These are phyloP conservation scores for Delonix regia DNA, from an alignment of 306 rosid genomes.

Conservation along the genomic window DNA sequence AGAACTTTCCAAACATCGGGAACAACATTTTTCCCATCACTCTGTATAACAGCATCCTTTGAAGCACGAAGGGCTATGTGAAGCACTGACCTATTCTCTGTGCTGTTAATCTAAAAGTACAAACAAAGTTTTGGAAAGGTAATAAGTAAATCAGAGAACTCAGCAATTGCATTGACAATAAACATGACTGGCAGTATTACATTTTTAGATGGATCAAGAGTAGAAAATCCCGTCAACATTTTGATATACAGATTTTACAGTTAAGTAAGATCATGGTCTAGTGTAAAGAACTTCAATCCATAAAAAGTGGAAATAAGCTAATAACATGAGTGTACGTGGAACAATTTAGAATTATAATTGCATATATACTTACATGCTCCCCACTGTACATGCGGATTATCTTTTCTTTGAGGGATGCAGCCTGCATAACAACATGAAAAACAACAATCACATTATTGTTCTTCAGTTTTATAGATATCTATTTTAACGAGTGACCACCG, in stretches of 20 bases:
- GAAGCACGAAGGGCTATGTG: constrained; percentile 88
- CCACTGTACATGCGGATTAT: constrained; percentile 67
- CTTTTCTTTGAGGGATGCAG: constrained; percentile 67
- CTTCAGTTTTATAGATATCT: neutral
- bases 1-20: constrained; percentile 90
- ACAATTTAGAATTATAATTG: neutral
- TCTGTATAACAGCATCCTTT: constrained; percentile 66
- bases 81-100: constrained; percentile 82
- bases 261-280: neutral
- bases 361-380: constrained; percentile 57
- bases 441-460: constrained; percentile 20
- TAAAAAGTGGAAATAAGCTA: neutral
- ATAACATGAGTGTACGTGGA: neutral
- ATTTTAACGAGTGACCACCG: neutral
- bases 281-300: neutral
- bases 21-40: constrained; percentile 82
- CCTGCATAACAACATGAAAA: constrained; percentile 48
- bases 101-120: constrained; percentile 76
- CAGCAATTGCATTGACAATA: neutral
- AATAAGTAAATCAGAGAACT: neutral
- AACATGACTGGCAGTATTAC: neutral
- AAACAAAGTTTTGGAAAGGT: constrained; percentile 20
- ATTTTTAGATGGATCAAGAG: neutral
- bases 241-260: neutral
- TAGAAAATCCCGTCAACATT: neutral